Evolutionary conservation across 2,329 filamentous ascomycete genomes (phyloP), one percentile per base, ranked within the genome.

Genomic region (Penicillium sp.): DNA sequence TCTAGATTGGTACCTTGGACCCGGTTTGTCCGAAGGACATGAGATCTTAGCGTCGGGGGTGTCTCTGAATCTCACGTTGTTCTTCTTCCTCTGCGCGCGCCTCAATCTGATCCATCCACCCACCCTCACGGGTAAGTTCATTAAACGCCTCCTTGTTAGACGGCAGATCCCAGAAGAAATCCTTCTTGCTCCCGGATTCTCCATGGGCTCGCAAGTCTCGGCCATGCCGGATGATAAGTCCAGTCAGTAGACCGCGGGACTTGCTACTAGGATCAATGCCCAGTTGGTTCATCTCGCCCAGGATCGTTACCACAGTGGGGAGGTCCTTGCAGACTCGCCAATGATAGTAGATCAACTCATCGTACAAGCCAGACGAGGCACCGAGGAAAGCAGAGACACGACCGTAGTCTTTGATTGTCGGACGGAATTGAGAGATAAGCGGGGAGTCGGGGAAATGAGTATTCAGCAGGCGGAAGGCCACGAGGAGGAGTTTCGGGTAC

Each of bases 251-350:
- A 0, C 55, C 50, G 13, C 67, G 59, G 5, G 75, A 77, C 23
- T 67, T 65, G 5, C 55, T 35, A 50, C 74, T 67, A 7, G 72
- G 67, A 36, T 72, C 68, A 43, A 77, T 62, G 4, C 75, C 76
- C 5, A 66, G 69, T n/a, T 70, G 61, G 45, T 76, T 69, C 76
- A 79, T 79, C 43, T 79, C 76, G 23, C 63, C 61, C 9, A 78
- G 61, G 9, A 78, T 64, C 1, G 67, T 61, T 3, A 75, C 63
- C 29, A 79, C 70, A 14, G 66, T 70, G 6, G 70, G 67, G 2
- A 79, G 61, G 41, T 78, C 73, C 7, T 70, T 70, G 47, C 73
- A 73, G 5, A 71, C 70, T 36, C 66, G 62, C 76, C 77, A 79
- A 53, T 72, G 67, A 54, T 75, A 73, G 36, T 67, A 65, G 29